Evolutionary conservation across 1,284 basidiomycete species (phyloP), one percentile per base, ranked within the genome.

Genomic region (Cryptococcus sp.): DNA sequence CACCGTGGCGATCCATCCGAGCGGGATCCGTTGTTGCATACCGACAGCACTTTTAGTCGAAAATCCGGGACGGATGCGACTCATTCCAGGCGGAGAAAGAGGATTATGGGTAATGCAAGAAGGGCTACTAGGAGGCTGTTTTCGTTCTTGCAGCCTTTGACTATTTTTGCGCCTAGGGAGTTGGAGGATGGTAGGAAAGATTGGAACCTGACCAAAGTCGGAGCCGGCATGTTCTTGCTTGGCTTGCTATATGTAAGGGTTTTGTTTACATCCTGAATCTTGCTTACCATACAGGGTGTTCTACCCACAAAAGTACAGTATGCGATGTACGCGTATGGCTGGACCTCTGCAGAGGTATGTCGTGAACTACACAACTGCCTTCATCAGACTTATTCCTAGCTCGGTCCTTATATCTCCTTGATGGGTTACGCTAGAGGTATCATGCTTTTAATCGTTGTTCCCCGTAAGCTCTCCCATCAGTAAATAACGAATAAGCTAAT

Each of bases 401-500:
- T 87, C 13, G 88, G 87, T 7, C 90, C 90, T 58, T 90, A 81
- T 76, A 71, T 91, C 47, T 86, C 83, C 49, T 57, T 82, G 5
- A 65, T 84, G 14, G 83, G 84, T n/a, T 75, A 78, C 18, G 72
- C 78, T 2, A 79, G 87, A 5, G 84, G 85, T 1, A 18, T 82
- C 1, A 81, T 82, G 54, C 76, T 91, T 53, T 77, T 84, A 1
- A 53, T 83, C 3, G 56, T 88, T 23, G 72, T 91, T 7, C 90
- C 90, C 11, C 21, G 75, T 74, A 32, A 62, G 73, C 19, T 19
- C 28, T 43, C 1, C 5, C n/a, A 21, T 10, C 19, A 13, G 40
- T 10, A n/a, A 10, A 42, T 13, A 14, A 47, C 25, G 18, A 21
- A 45, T 19, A 24, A 4, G 43, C 14, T 43, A 19, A 43, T 19